Base-by-base conservation (phyloP, 371 early-diverging fungal genomes). In the Mucor ambiguus region DNA sequence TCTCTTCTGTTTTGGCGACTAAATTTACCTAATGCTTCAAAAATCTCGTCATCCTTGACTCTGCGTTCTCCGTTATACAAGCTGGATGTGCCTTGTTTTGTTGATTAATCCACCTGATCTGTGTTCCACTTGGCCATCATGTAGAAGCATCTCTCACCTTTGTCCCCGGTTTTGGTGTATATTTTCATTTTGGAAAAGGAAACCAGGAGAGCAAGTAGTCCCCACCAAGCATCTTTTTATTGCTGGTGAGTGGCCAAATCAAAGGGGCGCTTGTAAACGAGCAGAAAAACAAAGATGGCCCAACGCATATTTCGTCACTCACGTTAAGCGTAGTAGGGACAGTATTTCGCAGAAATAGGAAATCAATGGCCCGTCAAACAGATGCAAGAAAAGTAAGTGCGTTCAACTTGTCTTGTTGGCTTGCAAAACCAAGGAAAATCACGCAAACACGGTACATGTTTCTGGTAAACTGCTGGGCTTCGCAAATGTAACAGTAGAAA, bases 101-200 rank as follows among this genome's bases (percentile, higher is more conserved):
- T 35, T 43, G 14, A 14, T 37, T 18, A 24, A 32, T 59, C 7
- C 22, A 9, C 38, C 26, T 30, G 35, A 55, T 24, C 37, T 61
- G 43, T 32, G 3, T 22, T 22, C 20, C 32, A 18, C 22, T 22
- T 43, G 28, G 12, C 16, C 2, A 37, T 14, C 37, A 37, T 37
- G 22, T 14, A 7, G 33, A 33, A 33, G 33, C 33, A 33, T 33
- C 33, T 33, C n/a, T 12, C 67, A 89, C 96, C 97, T 85, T 92
- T 92, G 82, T 97, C 98, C 20, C 97, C 98, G 0, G 96, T 97
- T 33, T 92, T 87, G 9, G 98, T 97, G 79, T 97, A 97, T 46
- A 97, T 90, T 73, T 75, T 83, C 83, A 83, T 83, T 28, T 16
- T 63, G 12, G 4, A 49, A 26, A 49, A 4, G 49, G 22, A 48